A percentile compares a stretch with the other conserved stretches of the same genome.
phyloP scores from a whole-genome alignment of 768 basidiomycete species.

The Amanita thiersii region DNA sequence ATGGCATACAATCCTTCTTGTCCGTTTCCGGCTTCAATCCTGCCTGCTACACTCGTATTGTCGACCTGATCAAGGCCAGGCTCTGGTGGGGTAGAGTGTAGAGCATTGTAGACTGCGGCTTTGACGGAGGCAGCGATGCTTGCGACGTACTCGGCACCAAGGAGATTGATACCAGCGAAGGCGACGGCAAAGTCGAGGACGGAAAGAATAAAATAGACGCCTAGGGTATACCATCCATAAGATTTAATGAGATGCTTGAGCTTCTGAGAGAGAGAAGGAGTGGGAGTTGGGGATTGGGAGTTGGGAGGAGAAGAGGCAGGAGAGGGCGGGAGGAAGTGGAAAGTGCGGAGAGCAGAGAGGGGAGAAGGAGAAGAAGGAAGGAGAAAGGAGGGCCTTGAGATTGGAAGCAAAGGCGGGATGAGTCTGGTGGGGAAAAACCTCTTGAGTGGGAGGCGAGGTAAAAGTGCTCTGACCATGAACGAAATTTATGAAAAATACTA shows the following conservation, averaged over 20 bases:
- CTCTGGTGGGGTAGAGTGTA: constrained; percentile 50
- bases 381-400: constrained; percentile 24
- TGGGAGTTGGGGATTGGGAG: constrained; percentile 27
- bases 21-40: constrained; percentile 28
- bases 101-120: constrained; percentile 30
- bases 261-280: constrained; percentile 56
- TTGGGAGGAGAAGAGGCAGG: constrained; percentile 7
- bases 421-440: neutral
- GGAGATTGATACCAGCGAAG: constrained; percentile 74
- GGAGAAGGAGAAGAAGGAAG: constrained; percentile 6
- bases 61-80: constrained; percentile 64
- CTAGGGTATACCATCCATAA: constrained; percentile 95
- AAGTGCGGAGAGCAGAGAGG: constrained; percentile 8
- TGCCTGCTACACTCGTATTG: constrained; percentile 20
- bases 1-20: constrained; percentile 81
- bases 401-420: constrained; percentile 20
- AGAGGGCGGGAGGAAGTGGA: constrained; percentile 8
- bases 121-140: constrained; percentile 54
- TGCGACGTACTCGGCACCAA: constrained; percentile 88
- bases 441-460: constrained; percentile 3
- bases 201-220: constrained; percentile 73
- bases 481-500: neutral
- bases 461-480: neutral
- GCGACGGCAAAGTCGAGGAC: constrained; percentile 78
- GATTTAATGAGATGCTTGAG: constrained; percentile 80